A percentile compares a stretch with the other conserved stretches of the same genome.
phyloP scores from a whole-genome alignment of 2,329 filamentous ascomycete genomes.

The Leptodontidium sp. region DNA sequence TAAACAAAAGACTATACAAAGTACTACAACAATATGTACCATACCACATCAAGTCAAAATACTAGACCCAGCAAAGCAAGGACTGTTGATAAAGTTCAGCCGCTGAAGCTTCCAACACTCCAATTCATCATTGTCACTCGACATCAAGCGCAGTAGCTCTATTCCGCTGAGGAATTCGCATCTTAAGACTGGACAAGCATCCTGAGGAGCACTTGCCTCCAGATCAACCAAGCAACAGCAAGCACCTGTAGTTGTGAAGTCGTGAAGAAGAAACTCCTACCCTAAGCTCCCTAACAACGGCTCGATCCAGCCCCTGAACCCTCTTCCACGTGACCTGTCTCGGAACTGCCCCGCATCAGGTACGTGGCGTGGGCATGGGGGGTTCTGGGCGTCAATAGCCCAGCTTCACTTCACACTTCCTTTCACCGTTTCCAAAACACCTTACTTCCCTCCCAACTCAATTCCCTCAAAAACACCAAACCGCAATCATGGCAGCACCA shows the following conservation, averaged over 20 bases:
- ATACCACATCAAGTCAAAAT: too few species aligned
- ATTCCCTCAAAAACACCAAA: conserved; percentile 14
- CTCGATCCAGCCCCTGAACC: not conserved
- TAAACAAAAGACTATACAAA: too few species aligned
- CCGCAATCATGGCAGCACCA: conserved; percentile 38
- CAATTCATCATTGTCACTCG: too few species aligned
- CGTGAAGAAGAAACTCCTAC: not conserved
- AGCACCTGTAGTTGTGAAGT: not conserved
- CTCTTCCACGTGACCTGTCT: conserved; percentile 12
- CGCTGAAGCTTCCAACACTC: too few species aligned
- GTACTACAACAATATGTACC: too few species aligned
- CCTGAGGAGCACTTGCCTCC: too few species aligned
- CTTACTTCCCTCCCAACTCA: not conserved
- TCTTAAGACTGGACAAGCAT: too few species aligned
- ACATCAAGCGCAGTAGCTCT: too few species aligned
- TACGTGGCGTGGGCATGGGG: not conserved
- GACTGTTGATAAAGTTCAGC: too few species aligned
- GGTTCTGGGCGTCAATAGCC: not conserved
- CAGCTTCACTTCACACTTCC: not conserved
- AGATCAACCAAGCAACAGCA: not conserved
- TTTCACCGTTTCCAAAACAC: conserved; percentile 17
- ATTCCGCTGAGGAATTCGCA: too few species aligned
- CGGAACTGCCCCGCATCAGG: not conserved
- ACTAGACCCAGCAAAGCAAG: too few species aligned
- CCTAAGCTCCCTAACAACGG: not conserved